Evolutionary conservation across 2,329 filamentous ascomycete species (phyloP), one percentile per base, ranked within the genome.

Genomic region (Colletotrichum noveboracense): DNA sequence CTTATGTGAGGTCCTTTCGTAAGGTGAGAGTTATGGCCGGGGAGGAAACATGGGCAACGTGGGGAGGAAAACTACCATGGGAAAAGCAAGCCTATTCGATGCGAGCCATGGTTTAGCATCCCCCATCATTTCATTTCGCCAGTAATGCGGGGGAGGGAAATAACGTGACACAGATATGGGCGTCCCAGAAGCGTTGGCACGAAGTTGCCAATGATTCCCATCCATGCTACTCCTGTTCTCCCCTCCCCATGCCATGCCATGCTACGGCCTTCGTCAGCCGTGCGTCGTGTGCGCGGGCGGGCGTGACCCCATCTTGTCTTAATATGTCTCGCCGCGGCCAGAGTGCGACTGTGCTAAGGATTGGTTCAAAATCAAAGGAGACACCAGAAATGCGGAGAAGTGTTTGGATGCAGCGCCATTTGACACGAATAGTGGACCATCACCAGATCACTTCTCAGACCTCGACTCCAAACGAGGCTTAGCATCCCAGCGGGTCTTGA

Each of bases 111-210:
- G 30, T 43, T 52, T 18, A 38, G 28, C 36, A 36, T 32, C 64
- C 32, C 18, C 69, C 14, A 18, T 67, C 55, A 75, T 73, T 34
- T 67, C 55, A 75, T 73, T 43, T 75, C 64, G 64, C 32, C 64
- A 64, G 69, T 64, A 73, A 73, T 73, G 73, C 73, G 73, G 73
- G 73, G 70, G 24, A 73, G 34, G 5, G 36, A 75, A 58, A 64
- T 24, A 58, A 68, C 36, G 70, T 72, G 56, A 68, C 62, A 68
- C 48, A 18, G 28, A 30, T 9, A 52, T 18, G n/a, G 30, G 26
- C 58, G 48, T 58, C 68, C 13, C 34, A 48, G 67, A 16, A 12
- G 36, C 9, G 36, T 62, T 61, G 34, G 43, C 58, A 64, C 55
- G 26, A 43, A 28, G 21, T 21, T 34, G 18, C n/a, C 56, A 34